Percentiles rank a stretch among this genome's conserved stretches.
These are phyloP conservation scores for Cladosporium austrohemisphaericum DNA, from an alignment of 2,329 filamentous ascomycete species.

Conservation along the genomic window DNA sequence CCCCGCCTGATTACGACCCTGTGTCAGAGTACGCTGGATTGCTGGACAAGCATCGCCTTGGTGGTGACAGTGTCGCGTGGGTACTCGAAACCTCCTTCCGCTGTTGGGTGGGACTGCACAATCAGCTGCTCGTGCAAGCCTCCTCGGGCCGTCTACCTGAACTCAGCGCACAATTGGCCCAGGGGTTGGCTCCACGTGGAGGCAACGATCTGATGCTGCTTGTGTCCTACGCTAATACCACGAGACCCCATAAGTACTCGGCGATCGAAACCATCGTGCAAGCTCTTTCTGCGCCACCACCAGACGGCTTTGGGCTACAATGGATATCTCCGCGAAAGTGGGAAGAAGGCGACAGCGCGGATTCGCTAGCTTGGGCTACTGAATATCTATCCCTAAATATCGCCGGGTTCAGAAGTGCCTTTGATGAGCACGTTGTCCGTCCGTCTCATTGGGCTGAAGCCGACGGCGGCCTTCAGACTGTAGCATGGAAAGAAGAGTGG, in stretches of 20 bases:
- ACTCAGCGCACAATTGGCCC: not conserved
- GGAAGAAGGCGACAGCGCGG: not conserved
- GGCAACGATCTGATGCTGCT: too few species aligned
- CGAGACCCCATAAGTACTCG: too few species aligned
- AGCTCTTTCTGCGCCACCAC: too few species aligned
- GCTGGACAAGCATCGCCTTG: too few species aligned
- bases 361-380: not conserved
- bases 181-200: too few species aligned
- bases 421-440: not conserved
- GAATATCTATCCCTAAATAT: not conserved
- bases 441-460: conserved; percentile 1
- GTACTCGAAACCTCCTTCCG: conserved; percentile 1
- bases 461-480: not conserved
- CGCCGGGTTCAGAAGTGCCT: not conserved
- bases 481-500: conserved; percentile 9
- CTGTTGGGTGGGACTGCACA: not conserved
- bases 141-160: not conserved
- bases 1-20: conserved; percentile 8
- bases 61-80: too few species aligned
- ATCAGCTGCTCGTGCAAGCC: not conserved
- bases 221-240: too few species aligned
- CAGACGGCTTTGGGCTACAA: too few species aligned
- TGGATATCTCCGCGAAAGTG: not conserved
- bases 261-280: too few species aligned
- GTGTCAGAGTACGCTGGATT: too few species aligned